A percentile compares a stretch with the other conserved stretches of the same genome.
Conservation (phyloP, 2,329 filamentous ascomycete genomes). For the Neoarthrinium moseri region DNA sequence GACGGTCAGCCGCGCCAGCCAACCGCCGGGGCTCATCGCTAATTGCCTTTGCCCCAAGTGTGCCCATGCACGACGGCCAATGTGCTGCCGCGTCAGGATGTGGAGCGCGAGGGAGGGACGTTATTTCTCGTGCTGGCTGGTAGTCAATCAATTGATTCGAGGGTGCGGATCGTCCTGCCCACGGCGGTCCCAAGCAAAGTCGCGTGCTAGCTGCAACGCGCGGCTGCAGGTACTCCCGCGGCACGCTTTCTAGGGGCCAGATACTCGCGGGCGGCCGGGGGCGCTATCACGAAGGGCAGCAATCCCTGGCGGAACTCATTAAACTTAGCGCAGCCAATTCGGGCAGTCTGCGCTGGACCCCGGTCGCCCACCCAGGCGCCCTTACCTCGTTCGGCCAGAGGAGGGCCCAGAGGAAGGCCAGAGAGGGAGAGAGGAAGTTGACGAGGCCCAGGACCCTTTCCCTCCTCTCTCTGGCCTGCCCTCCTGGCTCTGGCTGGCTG, state of each 20-base stretch:
- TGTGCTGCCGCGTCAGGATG: too few species aligned
- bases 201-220: conserved; percentile 1
- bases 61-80: too few species aligned
- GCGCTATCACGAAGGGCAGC: not conserved
- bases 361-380: conserved; percentile 22
- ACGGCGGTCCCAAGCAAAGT: not conserved
- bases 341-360: conserved; percentile 33
- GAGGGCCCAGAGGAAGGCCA: too few species aligned
- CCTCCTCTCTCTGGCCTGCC: conserved; percentile 3
- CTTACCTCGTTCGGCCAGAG: conserved; percentile 15
- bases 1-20: too few species aligned
- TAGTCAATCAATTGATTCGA: not conserved
- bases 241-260: not conserved
- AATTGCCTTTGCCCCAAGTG: too few species aligned
- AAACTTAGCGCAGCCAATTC: conserved; percentile 40
- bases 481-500: too few species aligned
- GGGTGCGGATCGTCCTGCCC: not conserved
- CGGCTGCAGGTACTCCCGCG: conserved; percentile 4
- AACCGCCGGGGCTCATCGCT: too few species aligned
- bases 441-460: not conserved
- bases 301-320: conserved; percentile 33
- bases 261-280: not conserved
- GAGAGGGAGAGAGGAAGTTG: too few species aligned
- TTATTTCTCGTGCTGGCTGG: too few species aligned
- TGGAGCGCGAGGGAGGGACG: too few species aligned